A percentile compares a stretch with the other conserved stretches of the same genome.
Evolutionary conservation across 768 basidiomycete species (phyloP).

Genomic region (Amanita thiersii): DNA sequence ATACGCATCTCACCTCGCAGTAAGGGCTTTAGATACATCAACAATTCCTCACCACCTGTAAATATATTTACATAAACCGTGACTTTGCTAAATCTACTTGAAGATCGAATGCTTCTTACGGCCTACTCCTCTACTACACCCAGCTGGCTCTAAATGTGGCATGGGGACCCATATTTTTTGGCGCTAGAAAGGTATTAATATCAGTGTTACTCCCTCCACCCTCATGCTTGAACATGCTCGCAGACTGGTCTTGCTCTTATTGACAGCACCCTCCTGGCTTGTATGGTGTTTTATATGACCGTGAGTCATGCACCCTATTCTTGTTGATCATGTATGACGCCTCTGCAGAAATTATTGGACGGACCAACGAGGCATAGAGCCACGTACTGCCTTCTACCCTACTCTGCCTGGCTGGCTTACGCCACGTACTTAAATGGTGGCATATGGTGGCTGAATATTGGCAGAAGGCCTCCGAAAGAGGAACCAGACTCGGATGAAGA

Average conservation of each 20-base stretch:
- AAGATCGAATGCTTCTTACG: constrained; percentile 32
- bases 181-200: constrained; percentile 30
- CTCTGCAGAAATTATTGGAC: constrained; percentile 38
- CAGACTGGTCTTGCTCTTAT: constrained; percentile 48
- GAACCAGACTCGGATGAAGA: neutral
- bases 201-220: neutral
- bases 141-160: constrained; percentile 51
- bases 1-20: constrained; percentile 57
- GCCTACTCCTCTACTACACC: constrained; percentile 50
- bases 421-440: constrained; percentile 67
- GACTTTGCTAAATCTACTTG: neutral
- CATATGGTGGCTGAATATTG: constrained; percentile 45
- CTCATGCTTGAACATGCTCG: neutral
- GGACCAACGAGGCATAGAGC: constrained; percentile 35
- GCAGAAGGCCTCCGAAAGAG: neutral
- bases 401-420: constrained; percentile 59
- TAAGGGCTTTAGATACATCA: constrained; percentile 40
- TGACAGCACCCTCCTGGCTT: constrained; percentile 45
- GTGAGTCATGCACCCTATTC: constrained; percentile 20
- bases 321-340: neutral
- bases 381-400: constrained; percentile 53
- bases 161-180: constrained; percentile 66
- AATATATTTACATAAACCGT: neutral
- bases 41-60: constrained; percentile 34
- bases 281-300: constrained; percentile 51